Conservation (phyloP, 1,284 basidiomycete species). For the Tilletia horrida region DNA sequence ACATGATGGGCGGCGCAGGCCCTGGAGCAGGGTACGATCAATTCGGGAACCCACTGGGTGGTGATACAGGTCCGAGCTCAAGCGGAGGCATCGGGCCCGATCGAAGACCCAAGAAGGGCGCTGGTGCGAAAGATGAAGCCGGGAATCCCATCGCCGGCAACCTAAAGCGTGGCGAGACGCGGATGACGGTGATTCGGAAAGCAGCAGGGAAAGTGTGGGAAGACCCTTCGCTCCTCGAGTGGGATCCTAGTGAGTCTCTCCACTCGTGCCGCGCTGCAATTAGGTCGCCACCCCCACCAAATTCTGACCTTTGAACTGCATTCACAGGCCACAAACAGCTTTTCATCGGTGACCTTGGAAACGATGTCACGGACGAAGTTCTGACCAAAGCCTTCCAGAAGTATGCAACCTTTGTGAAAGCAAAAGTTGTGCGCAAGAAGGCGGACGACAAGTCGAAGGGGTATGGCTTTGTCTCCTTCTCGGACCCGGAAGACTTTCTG, state of each 20-base stretch:
- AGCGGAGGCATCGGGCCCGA: slow-evolving; percentile 15
- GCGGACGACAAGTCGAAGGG: slow-evolving; percentile 75
- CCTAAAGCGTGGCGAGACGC: slow-evolving; percentile 77
- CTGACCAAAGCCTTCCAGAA: slow-evolving; percentile 82
- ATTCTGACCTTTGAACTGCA: not conserved
- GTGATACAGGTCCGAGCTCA: not conserved
- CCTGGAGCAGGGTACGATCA: not conserved
- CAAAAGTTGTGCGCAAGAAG: slow-evolving; percentile 88
- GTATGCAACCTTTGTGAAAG: slow-evolving; percentile 88
- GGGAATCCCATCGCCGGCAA: slow-evolving; percentile 39
- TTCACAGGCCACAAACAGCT: slow-evolving; percentile 86
- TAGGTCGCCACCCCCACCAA: not conserved
- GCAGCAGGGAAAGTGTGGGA: slow-evolving; percentile 96
- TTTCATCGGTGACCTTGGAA: slow-evolving; percentile 96
- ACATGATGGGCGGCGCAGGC: not conserved
- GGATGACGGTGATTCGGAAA: slow-evolving; percentile 88
- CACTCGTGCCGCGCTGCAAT: not conserved
- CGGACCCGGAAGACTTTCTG: slow-evolving; percentile 96
- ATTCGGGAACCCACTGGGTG: not conserved
- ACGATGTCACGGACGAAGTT: slow-evolving; percentile 93
- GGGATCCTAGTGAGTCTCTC: slow-evolving; percentile 80
- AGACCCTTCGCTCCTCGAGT: slow-evolving; percentile 91
- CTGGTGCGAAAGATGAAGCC: slow-evolving; percentile 28
- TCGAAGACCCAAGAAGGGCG: slow-evolving; percentile 17
- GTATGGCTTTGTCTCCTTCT: slow-evolving; percentile 95